Conservation (phyloP, 495 filamentous ascomycete species). For the Friedmanniomyces endolithicus region DNA sequence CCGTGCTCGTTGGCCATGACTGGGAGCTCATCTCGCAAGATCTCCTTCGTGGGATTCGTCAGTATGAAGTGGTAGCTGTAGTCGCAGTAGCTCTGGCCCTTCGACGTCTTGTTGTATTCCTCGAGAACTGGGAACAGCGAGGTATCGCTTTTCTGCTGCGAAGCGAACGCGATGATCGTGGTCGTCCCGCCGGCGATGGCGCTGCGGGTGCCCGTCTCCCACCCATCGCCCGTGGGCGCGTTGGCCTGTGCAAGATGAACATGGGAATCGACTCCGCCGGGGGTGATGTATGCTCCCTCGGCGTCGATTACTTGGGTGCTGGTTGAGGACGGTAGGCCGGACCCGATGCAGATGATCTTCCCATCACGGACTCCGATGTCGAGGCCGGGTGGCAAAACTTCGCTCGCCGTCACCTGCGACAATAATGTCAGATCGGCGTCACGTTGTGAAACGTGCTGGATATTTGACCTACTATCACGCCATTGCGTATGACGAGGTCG, state of each 20-base stretch:
- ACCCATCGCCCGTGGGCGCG: slow-evolving; percentile 39
- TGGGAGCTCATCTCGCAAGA: slow-evolving; percentile 23
- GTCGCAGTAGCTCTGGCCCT: slow-evolving; percentile 42
- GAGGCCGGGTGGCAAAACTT: slow-evolving; percentile 15
- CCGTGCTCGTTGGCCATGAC: slow-evolving; percentile 30
- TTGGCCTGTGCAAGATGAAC: slow-evolving; percentile 37
- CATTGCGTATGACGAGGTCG: slow-evolving; percentile 16
- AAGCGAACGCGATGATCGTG: slow-evolving; percentile 47
- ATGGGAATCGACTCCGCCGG: slow-evolving; percentile 33
- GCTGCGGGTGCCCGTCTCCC: slow-evolving; percentile 43
- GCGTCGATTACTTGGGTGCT: slow-evolving; percentile 36
- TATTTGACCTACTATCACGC: slow-evolving; percentile 9
- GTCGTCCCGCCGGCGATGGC: slow-evolving; percentile 50
- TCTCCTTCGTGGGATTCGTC: slow-evolving; percentile 39
- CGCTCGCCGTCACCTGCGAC: slow-evolving; percentile 14
- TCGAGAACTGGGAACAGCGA: slow-evolving; percentile 38
- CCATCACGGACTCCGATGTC: slow-evolving; percentile 44
- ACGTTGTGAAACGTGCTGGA: neutral
- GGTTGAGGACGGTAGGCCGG: slow-evolving; percentile 23
- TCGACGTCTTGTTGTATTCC: slow-evolving; percentile 37
- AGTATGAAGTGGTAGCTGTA: slow-evolving; percentile 52
- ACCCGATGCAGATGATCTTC: slow-evolving; percentile 37
- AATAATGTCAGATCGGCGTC: neutral
- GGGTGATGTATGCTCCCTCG: slow-evolving; percentile 38
- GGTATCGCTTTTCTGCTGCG: slow-evolving; percentile 39